phyloP scores from a whole-genome alignment of 768 basidiomycete genomes.

The Collybia sp. region DNA sequence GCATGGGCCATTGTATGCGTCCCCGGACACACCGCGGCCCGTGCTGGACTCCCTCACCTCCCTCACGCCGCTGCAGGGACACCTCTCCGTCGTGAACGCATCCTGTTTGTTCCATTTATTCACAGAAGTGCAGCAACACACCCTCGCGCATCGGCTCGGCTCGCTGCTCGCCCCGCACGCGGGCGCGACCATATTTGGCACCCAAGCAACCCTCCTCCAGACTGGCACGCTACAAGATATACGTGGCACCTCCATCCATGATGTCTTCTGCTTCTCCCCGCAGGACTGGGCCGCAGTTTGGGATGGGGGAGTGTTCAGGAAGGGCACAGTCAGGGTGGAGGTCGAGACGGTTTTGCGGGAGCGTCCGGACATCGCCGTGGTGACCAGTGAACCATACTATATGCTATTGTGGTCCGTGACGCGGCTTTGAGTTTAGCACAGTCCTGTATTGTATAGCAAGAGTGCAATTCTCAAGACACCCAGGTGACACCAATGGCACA shows the following conservation, averaged over 20 bases:
- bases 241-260: conserved; percentile 5
- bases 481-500: no score
- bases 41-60: conserved; percentile 27
- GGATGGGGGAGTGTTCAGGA: conserved; percentile 27
- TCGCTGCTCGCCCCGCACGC: conserved; percentile 36
- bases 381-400: conserved; percentile 1
- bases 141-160: conserved; percentile 36
- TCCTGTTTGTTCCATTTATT: conserved; percentile 53
- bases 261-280: background rate
- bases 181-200: conserved; percentile 43
- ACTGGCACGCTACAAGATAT: conserved; percentile 15
- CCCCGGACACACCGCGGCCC: conserved; percentile 16
- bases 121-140: conserved; percentile 27
- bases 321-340: conserved; percentile 24
- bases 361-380: conserved; percentile 1
- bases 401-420: conserved; percentile 18
- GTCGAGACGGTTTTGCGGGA: conserved; percentile 15
- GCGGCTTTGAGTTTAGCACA: conserved; percentile 15
- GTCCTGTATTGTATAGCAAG: no score
- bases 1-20: conserved; percentile 12
- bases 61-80: conserved; percentile 40
- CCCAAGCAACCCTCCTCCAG: conserved; percentile 26
- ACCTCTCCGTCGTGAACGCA: conserved; percentile 45
- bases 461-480: no score
- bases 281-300: conserved; percentile 32